Conservation (phyloP, 179 eudicot genomes). For the Beta corolliflora region DNA sequence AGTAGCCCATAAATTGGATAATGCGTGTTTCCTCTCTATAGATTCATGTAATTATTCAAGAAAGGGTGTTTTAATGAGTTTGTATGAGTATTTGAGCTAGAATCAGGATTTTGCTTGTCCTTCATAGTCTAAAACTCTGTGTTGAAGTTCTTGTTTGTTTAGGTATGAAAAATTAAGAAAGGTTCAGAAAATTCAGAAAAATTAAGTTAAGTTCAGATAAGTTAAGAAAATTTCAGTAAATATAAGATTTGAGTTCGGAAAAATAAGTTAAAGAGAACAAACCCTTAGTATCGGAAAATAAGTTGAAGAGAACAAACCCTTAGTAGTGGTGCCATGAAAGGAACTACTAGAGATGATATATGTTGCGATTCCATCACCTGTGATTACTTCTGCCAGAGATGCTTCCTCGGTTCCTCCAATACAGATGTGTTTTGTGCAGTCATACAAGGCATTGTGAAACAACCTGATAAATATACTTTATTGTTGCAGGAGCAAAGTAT, state of each 20-base stretch:
- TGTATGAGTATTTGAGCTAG: neutral
- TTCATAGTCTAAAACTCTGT: neutral
- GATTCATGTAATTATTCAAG: neutral
- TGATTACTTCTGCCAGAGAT: neutral
- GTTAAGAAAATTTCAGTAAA: too few species aligned
- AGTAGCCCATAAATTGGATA: neutral
- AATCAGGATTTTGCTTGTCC: neutral
- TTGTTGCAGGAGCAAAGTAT: constrained; percentile 53
- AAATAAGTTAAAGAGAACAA: too few species aligned
- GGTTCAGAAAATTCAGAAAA: too few species aligned
- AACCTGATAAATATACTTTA: neutral
- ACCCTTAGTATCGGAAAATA: too few species aligned
- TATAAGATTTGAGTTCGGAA: too few species aligned
- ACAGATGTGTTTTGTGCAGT: constrained; percentile 7
- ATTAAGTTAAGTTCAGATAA: too few species aligned
- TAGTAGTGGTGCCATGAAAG: neutral
- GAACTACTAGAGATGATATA: neutral
- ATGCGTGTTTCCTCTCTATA: neutral
- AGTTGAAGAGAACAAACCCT: too few species aligned
- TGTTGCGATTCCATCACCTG: neutral
- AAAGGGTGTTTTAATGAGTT: neutral
- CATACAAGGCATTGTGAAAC: neutral
- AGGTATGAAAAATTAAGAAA: neutral
- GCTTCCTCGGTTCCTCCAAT: neutral
- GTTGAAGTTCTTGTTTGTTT: neutral